A percentile compares a stretch with the other conserved stretches of the same genome.
Evolutionary conservation across 345 rosid genomes (phyloP).

Genomic region (Aurinia saxatilis): DNA sequence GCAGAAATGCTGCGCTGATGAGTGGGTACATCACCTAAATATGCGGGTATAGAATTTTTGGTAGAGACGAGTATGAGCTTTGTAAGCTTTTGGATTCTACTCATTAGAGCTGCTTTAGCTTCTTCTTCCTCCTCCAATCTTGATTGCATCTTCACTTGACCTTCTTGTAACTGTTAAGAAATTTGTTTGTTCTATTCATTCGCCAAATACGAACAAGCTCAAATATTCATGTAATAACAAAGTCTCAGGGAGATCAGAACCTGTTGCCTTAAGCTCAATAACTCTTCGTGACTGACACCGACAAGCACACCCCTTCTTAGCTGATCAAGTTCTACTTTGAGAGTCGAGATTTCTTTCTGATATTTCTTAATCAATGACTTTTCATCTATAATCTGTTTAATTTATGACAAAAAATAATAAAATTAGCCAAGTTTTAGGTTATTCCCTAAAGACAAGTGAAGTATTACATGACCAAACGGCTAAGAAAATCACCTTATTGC

Average conservation of each 20-base stretch:
- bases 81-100: conserved; percentile 95
- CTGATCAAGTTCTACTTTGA: conserved; percentile 90
- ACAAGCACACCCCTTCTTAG: conserved; percentile 71
- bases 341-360: conserved; percentile 86
- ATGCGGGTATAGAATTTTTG: conserved; percentile 71
- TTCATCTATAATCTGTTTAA: conserved; percentile 88
- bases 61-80: conserved; percentile 98
- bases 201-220: conserved; percentile 2
- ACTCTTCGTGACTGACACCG: conserved; percentile 93
- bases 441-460: not conserved
- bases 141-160: conserved; percentile 99
- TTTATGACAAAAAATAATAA: not conserved
- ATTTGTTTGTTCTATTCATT: not conserved
- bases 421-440: conserved; percentile 1
- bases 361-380: conserved; percentile 95
- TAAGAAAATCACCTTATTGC: conserved; percentile 67
- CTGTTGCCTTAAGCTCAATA: conserved; percentile 83
- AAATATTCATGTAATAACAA: not conserved
- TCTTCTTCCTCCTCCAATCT: conserved; percentile 99
- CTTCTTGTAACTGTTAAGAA: conserved; percentile 78
- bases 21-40: conserved; percentile 50
- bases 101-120: conserved; percentile 99
- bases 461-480: conserved; percentile 6
- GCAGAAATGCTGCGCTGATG: conserved; percentile 66
- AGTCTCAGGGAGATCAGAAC: conserved; percentile 32